A percentile compares a stretch with the other conserved stretches of the same genome.
phyloP scores from a whole-genome alignment of 2,329 filamentous ascomycete genomes.

The Sporothrix schenckii region DNA sequence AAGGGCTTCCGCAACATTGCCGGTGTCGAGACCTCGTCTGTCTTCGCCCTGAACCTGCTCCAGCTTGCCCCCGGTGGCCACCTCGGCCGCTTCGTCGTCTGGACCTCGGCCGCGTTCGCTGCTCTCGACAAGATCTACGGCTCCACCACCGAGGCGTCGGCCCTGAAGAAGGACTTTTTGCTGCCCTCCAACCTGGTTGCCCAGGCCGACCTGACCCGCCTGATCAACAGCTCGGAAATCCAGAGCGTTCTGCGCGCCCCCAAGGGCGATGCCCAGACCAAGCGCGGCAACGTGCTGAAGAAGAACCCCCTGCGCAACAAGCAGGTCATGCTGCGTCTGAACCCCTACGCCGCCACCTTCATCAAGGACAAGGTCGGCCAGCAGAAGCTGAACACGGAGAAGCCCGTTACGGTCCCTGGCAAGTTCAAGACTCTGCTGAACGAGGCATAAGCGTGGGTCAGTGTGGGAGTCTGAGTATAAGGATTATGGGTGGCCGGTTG shows the following conservation, averaged over 20 bases:
- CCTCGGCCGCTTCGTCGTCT: constrained; percentile 98
- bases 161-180: constrained; percentile 98
- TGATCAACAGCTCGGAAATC: constrained; percentile 99
- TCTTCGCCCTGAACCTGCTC: constrained; percentile 95
- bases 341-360: constrained; percentile 94
- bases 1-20: constrained; percentile 98
- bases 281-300: constrained; percentile 93
- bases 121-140: constrained; percentile 97
- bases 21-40: constrained; percentile 94
- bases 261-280: constrained; percentile 86
- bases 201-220: constrained; percentile 92
- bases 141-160: constrained; percentile 82
- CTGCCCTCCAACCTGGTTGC: constrained; percentile 89
- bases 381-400: constrained; percentile 52
- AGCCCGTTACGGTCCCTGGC: constrained; percentile 37
- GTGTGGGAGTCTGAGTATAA: neutral
- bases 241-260: constrained; percentile 92
- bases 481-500: no score
- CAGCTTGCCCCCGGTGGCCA: constrained; percentile 99
- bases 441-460: constrained; percentile 35
- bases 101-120: constrained; percentile 96
- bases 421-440: constrained; percentile 40
- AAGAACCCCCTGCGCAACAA: constrained; percentile 99
- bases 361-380: constrained; percentile 81
- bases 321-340: constrained; percentile 97